Evolutionary conservation across 495 filamentous ascomycete genomes (phyloP).

Genomic region (Aspergillus nanangensis): DNA sequence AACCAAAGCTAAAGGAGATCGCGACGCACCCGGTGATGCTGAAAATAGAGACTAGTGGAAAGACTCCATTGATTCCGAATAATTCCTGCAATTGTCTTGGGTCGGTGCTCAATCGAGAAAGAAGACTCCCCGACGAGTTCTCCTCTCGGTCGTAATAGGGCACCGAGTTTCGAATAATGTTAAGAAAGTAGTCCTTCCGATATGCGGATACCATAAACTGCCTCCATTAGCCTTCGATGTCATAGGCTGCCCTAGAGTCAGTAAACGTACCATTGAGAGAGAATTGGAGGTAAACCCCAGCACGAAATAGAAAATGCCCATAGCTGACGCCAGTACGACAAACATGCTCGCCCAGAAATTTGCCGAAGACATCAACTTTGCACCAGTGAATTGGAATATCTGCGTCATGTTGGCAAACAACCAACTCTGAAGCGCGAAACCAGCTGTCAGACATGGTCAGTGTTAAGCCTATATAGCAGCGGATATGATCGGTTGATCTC

Average conservation of each 20-base stretch:
- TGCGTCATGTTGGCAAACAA: constrained; percentile 28
- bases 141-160: constrained; percentile 52
- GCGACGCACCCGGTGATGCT: constrained; percentile 49
- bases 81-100: constrained; percentile 58
- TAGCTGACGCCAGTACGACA: constrained; percentile 50
- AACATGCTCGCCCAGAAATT: constrained; percentile 69
- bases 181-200: constrained; percentile 56
- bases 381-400: constrained; percentile 30
- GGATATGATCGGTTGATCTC: no score
- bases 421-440: constrained; percentile 30
- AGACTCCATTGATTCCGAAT: constrained; percentile 31
- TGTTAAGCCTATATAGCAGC: background rate
- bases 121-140: constrained; percentile 44
- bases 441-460: constrained; percentile 49
- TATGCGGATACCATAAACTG: constrained; percentile 49
- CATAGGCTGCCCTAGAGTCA: background rate
- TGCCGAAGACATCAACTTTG: constrained; percentile 24
- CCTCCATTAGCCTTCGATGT: constrained; percentile 6
- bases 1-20: constrained; percentile 51
- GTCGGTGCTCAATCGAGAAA: constrained; percentile 49
- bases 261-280: constrained; percentile 26
- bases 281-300: constrained; percentile 50
- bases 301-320: constrained; percentile 45
- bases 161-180: constrained; percentile 50
- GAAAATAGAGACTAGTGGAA: constrained; percentile 31